Base-by-base conservation (phyloP, 164 flowering plant genomes). In the Hamamelis virginiana region DNA sequence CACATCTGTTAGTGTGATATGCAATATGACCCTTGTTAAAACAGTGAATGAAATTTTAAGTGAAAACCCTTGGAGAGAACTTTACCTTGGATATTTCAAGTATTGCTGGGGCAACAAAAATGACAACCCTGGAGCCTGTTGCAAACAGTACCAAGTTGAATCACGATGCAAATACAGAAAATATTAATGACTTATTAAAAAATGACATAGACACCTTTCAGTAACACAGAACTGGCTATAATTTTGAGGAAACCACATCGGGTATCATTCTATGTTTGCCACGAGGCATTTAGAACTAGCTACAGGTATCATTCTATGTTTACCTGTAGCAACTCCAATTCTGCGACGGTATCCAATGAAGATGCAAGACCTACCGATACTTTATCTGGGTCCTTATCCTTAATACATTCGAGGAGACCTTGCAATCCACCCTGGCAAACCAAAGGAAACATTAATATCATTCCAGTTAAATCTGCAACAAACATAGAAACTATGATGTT, bases 61-160 rank as follows among this genome's bases (percentile, higher is more conserved):
- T 33, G 56, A 61, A n/a, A 10, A 67, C 21, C 25, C 48, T 27
- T 13, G 18, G 26, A 71, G 66, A 68, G 68, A 26, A 68, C 50
- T 71, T 78, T 73, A 88, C 97, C 97, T 88, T 44, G 97, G 98
- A 70, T 90, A 90, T 41, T 79, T 83, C 76, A 77, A n/a, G 78
- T 89, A 94, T 57, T 92, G 96, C 73, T 80, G 63, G 9, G 98
- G 97, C 80, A 94, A 83, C 82, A 92, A 79, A 85, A 91, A 94
- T 68, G 95, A 86, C 75, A 94, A 77, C 16, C 98, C 98, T 71
- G 97, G 97, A 72, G 98, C 98, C 98, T 90, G 90, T 83, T 70
- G 48, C 58, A 27, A 38, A 23, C 6, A 45, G 48, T 19, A 27
- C 28, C 45, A 15, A 26, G 25, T 62, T 45, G 44, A 25, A 50